Conservation (phyloP, 371 early-diverging fungal species). For the Mucor velutinosus region DNA sequence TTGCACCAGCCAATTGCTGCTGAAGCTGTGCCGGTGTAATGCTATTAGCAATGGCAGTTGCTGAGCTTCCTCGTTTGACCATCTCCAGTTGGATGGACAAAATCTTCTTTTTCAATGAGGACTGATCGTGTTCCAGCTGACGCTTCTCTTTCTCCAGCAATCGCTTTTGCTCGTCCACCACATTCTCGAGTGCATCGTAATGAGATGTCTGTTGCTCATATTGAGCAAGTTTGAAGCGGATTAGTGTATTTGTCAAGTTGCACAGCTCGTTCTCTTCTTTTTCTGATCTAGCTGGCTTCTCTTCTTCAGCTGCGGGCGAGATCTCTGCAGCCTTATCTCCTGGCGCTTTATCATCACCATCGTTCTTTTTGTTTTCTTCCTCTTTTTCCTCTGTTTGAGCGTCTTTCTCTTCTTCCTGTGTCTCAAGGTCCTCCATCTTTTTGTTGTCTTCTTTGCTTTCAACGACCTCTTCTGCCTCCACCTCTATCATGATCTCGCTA, state of each 20-base stretch:
- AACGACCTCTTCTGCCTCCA: slow-evolving; percentile 2
- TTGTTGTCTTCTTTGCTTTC: background rate
- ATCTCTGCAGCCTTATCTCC: background rate
- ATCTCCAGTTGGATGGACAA: slow-evolving; percentile 52
- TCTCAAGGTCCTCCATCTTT: background rate
- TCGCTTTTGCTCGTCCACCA: slow-evolving; percentile 62
- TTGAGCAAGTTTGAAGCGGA: slow-evolving; percentile 78
- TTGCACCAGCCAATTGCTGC: slow-evolving; percentile 34
- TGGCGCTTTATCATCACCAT: background rate
- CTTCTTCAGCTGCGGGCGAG: background rate
- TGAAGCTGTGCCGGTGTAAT: slow-evolving; percentile 49
- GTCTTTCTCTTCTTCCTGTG: background rate
- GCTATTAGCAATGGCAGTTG: slow-evolving; percentile 31
- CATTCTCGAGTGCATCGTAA: slow-evolving; percentile 82
- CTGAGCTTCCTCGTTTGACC: slow-evolving; percentile 25
- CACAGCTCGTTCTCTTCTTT: slow-evolving; percentile 18
- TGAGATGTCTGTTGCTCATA: slow-evolving; percentile 79
- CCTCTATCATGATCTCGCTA: slow-evolving; percentile 1
- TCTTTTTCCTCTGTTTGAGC: slow-evolving; percentile 7
- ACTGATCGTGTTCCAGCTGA: slow-evolving; percentile 83
- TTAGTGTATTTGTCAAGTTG: slow-evolving; percentile 63
- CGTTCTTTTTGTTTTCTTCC: background rate
- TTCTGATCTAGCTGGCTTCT: background rate
- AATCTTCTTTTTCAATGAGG: slow-evolving; percentile 55
- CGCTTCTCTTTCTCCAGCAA: slow-evolving; percentile 66